Evolutionary conservation across 2,329 filamentous ascomycete species (phyloP).

Genomic region (Scopulariopsis brevicaulis): DNA sequence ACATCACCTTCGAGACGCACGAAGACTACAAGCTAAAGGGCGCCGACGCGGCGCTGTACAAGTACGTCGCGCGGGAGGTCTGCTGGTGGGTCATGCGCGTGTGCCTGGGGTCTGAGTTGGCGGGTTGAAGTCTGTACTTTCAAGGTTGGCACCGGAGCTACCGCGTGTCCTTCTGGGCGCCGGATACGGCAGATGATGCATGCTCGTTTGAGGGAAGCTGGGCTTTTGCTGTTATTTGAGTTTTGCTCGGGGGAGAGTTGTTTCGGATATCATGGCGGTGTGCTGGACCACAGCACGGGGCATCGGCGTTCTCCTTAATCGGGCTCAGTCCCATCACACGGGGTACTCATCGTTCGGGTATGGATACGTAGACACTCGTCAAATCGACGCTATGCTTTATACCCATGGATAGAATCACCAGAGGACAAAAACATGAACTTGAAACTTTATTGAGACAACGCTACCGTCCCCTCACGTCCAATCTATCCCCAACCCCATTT

Average conservation of each 20-base stretch:
- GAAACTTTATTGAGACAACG: not conserved
- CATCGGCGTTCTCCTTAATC: not conserved
- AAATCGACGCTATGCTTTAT: not conserved
- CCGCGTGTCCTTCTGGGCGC: no score
- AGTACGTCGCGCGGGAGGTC: not conserved
- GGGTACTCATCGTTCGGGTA: not conserved
- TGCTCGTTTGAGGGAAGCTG: not conserved
- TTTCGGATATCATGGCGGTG: not conserved
- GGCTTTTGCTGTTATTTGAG: not conserved
- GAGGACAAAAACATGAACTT: not conserved
- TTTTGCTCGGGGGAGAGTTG: not conserved
- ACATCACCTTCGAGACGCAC: not conserved
- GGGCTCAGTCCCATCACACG: not conserved
- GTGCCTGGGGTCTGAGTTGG: not conserved
- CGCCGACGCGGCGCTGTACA: not conserved
- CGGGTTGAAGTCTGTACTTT: not conserved
- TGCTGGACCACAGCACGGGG: not conserved
- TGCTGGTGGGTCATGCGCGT: constrained; percentile 2
- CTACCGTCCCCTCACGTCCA: not conserved
- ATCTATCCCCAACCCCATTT: not conserved
- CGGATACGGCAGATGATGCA: not conserved
- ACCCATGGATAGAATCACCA: not conserved
- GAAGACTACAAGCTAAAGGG: not conserved
- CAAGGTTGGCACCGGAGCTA: no score
- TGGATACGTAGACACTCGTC: not conserved